Evolutionary conservation across 768 basidiomycete genomes (phyloP).

Genomic region (Hygrocybe punicea): DNA sequence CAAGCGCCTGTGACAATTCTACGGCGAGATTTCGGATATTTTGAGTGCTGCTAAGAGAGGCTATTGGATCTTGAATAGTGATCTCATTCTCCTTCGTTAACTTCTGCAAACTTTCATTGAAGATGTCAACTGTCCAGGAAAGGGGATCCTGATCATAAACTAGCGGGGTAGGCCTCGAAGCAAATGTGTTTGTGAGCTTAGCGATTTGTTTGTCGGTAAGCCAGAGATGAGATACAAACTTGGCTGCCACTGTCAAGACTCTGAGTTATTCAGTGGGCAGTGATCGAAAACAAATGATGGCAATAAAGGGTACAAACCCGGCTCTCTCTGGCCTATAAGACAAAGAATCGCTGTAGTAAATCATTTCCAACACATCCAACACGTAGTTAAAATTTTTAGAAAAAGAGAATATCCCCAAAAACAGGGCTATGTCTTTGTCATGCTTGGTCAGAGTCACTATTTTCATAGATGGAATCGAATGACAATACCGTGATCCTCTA

Average conservation of each 20-base stretch:
- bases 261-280: neutral
- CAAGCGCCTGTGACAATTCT: neutral
- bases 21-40: neutral
- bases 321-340: neutral
- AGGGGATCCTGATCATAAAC: neutral
- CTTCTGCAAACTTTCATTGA: neutral
- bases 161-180: neutral
- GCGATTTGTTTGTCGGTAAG: neutral
- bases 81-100: neutral
- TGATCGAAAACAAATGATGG: neutral
- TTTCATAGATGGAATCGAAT: neutral
- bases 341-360: neutral
- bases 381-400: neutral
- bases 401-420: neutral
- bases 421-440: neutral
- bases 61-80: neutral
- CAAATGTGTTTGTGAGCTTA: neutral
- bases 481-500: neutral
- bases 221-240: neutral
- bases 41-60: neutral
- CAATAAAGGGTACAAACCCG: neutral
- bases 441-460: neutral
- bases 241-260: neutral
- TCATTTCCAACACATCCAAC: neutral
- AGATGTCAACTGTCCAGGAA: neutral